phyloP scores from a whole-genome alignment of 345 rosid genomes.

The Tarenaya hassleriana region DNA sequence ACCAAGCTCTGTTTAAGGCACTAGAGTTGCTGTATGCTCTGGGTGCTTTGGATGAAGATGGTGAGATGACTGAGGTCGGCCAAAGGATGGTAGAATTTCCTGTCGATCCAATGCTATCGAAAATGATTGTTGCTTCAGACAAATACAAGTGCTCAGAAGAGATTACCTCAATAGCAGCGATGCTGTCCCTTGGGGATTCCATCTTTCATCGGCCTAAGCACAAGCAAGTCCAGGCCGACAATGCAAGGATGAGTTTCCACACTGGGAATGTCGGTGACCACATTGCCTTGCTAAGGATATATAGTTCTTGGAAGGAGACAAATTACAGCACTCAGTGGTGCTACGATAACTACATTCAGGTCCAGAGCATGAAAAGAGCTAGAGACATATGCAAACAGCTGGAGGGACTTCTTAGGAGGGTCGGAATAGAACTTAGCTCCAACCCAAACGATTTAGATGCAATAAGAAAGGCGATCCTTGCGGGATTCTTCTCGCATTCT shows the following conservation, averaged over 20 bases:
- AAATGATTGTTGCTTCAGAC: constrained; percentile 74
- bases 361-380: constrained; percentile 78
- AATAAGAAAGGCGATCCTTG: constrained; percentile 76
- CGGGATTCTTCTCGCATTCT: constrained; percentile 85
- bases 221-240: no score
- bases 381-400: constrained; percentile 87
- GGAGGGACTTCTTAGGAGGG: constrained; percentile 82
- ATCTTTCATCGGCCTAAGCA: no score
- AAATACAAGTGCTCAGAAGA: constrained; percentile 87
- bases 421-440: constrained; percentile 65
- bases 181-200: no score
- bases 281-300: constrained; percentile 78
- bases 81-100: constrained; percentile 91
- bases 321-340: constrained; percentile 92
- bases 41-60: constrained; percentile 80
- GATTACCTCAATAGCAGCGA: constrained; percentile 66
- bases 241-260: constrained; percentile 76
- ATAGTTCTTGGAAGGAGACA: constrained; percentile 79
- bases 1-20: constrained; percentile 80
- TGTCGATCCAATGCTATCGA: constrained; percentile 74
- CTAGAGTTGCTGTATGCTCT: constrained; percentile 66
- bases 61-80: constrained; percentile 68
- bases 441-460: constrained; percentile 60
- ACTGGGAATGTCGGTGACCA: constrained; percentile 85
- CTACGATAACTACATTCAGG: constrained; percentile 93